These are phyloP conservation scores for Zygotorulaspora florentina DNA, from an alignment of 805 yeast species.

Conservation along the genomic window DNA sequence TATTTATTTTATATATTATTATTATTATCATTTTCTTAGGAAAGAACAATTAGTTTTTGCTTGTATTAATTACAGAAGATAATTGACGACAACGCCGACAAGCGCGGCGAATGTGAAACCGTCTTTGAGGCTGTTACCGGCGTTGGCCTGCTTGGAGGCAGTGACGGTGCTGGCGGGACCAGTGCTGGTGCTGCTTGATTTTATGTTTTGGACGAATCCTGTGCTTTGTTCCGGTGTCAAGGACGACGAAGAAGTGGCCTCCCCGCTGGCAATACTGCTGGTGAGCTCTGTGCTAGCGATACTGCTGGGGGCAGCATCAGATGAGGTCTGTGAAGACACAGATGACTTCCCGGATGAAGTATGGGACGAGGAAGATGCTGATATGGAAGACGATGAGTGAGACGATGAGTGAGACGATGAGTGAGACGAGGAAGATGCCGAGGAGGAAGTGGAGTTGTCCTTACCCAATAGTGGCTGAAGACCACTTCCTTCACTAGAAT, in stretches of 20 bases:
- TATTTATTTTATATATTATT: not conserved
- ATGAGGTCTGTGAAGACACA: too few species aligned
- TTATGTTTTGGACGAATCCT: slow-evolving; percentile 21
- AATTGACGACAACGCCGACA: not conserved
- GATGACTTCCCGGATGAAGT: not conserved
- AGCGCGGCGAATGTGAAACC: slow-evolving; percentile 7
- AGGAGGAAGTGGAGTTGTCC: slow-evolving; percentile 14
- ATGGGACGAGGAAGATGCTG: slow-evolving; percentile 7
- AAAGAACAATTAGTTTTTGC: not conserved
- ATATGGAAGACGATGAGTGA: slow-evolving; percentile 6
- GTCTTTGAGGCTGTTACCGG: slow-evolving; percentile 9
- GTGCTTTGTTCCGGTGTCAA: slow-evolving; percentile 11
- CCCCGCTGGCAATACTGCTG: not conserved
- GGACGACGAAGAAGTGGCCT: not conserved
- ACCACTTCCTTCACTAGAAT: slow-evolving; percentile 61
- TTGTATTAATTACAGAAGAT: not conserved
- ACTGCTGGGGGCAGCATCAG: too few species aligned
- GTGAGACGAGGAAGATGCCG: not conserved
- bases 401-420: too few species aligned
- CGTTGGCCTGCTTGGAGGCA: slow-evolving; percentile 6
- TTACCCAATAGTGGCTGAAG: slow-evolving; percentile 46
- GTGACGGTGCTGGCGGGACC: slow-evolving; percentile 4
- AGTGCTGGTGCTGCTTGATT: slow-evolving; percentile 9
- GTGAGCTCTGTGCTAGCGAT: not conserved
- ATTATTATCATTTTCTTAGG: not conserved